Base-by-base conservation (phyloP, 2,329 filamentous ascomycete species). In the Aspergillus fumigatus region DNA sequence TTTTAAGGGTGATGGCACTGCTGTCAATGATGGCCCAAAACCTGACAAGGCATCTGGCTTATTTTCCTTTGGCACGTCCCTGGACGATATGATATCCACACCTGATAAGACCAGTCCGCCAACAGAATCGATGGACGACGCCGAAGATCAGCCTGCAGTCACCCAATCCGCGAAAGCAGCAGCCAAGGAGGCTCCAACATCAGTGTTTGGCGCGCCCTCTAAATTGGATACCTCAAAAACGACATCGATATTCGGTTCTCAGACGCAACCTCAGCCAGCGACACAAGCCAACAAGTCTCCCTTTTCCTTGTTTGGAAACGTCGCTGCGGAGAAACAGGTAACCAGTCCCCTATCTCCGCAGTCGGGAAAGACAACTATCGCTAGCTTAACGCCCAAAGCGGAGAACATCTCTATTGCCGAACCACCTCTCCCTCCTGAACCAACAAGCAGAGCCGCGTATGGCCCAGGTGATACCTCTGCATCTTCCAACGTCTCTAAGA, bases 401-500 rank as follows among this genome's bases (percentile, higher is more conserved):
- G 71, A 74, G 25, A 59, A 59, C 3, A 70, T 71, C 9, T 67
- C 73, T 40, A 55, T 70, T 26, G 64, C 70, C 19, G 63, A 69
- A 40, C 58, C 69, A 9, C 78, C 78, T 9, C 65, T 80, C 38
- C 78, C 78, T 4, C 78, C 78, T 17, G 77, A 80, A 43, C 61
- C 78, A 4, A 77, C 75, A n/a, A 80, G 75, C 58, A 78, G 74
- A 63, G 71, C 70, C 40, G 70, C 62, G 11, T 80, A 79, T 63
- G 73, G 73, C 8, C 72, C 77, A 26, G 78, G 77, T 4, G 78
- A 80, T 57, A 79, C 77, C n/a, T 79, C 78, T 3, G 75, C 72
- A 8, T 79, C 77, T 8, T 77, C 75, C 3, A 72, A 73, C 53
- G 70, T 73, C 4, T 77, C 75, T 4, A 75, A 73, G 52, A 69